Base-by-base conservation (phyloP, 1,284 basidiomycete genomes). In the Sparassis latifolia region DNA sequence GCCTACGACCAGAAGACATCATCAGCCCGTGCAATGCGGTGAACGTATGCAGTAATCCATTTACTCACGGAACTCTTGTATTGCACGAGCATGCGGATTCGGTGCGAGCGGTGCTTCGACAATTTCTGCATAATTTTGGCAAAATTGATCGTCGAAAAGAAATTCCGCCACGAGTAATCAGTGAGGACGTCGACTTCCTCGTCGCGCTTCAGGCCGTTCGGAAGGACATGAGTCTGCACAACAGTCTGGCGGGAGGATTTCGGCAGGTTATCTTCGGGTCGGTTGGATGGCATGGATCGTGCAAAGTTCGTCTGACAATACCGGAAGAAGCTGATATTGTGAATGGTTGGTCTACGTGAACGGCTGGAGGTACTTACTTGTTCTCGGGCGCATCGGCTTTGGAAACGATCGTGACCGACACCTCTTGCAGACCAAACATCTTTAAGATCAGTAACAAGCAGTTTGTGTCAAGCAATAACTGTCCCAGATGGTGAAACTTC, bases 91-190 rank as follows among this genome's bases (percentile, higher is more conserved):
- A 99, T 87, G 73, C 92, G 86, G 55, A 99, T 97, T 28, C 97
- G 80, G 67, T 98, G 94, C 5, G 92, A 91, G 41, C 94, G 86
- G 58, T 89, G 84, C 70, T 99, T 99, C 2, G 94, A 96, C 56
- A 99, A 69, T 71, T 98, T 98, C 67, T 99, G 97, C 80, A 99
- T 86, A 57, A 99, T 92, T 66, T 94, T 94, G 30, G 96, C 91
- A 65, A 98, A 97, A 68, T 98, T 98, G 71, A 98, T 96, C n/a
- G 87, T 86, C 6, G 93, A 84, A 70, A 98, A 99, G 69, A 99
- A 97, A 71, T 99, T 99, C 49, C 97, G 76, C 94, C 96, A 99
- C 3, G 93, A 97, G 68, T 92, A 99, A 45, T 97, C 93, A 20
- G 86, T 89, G 50, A 98, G 77, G 62, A 97, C 75, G 62, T 97